Percentiles rank a stretch among this genome's conserved stretches.
Evolutionary conservation across 306 rosid genomes (phyloP).

Genomic region (Fagus sylvatica): DNA sequence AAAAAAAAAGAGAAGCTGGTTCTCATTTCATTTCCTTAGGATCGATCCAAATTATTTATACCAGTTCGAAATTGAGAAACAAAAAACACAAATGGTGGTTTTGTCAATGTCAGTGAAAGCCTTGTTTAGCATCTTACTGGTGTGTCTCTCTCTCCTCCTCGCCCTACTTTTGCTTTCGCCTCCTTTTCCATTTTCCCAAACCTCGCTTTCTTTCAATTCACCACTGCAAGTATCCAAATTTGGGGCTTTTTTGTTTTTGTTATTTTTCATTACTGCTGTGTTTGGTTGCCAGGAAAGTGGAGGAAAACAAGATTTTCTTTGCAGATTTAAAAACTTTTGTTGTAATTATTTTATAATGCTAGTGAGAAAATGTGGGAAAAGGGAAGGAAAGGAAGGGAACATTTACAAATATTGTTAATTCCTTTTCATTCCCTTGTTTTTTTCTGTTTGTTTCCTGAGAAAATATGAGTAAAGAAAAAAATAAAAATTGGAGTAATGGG

Average conservation of each 20-base stretch:
- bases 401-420: too few species aligned
- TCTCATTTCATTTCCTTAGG: background rate
- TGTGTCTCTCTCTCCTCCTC: conserved; percentile 49
- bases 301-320: background rate
- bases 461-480: conserved; percentile 1
- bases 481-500: conserved; percentile 17
- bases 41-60: background rate
- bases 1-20: too few species aligned
- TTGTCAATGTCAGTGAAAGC: conserved; percentile 54
- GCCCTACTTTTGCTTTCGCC: conserved; percentile 47
- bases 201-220: conserved; percentile 31
- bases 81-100: conserved; percentile 46
- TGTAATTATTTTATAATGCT: background rate
- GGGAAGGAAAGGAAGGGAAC: background rate
- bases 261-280: background rate
- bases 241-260: background rate
- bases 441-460: background rate
- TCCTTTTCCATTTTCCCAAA: conserved; percentile 36
- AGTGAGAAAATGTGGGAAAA: background rate
- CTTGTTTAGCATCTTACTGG: conserved; percentile 43
- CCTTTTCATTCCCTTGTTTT: background rate
- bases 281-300: background rate
- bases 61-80: background rate
- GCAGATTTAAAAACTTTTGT: background rate
- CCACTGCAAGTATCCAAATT: conserved; percentile 33